Base-by-base conservation (phyloP, 2,329 filamentous ascomycete species). In the Cordyceps pruinosa region DNA sequence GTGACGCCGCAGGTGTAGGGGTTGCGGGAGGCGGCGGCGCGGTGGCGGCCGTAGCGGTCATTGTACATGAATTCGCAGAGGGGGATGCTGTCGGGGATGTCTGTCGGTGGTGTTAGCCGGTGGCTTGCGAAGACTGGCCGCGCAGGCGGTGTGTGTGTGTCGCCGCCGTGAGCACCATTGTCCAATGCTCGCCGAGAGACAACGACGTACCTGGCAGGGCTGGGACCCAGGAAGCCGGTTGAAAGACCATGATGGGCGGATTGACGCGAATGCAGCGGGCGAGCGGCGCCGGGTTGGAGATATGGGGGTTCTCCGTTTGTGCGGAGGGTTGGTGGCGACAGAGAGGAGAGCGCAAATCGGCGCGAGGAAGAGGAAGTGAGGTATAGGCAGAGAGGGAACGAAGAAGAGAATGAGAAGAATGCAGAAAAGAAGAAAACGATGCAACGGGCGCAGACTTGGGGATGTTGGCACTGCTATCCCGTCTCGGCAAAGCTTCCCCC, bases 1-100 rank as follows among this genome's bases (percentile, higher is more conserved):
- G 84, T 84, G 32, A 93, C 63, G 19, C 88, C 90, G 66, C 89
- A 93, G 34, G 86, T 90, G 72, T 87, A 95, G 1, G 89, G 88
- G 56, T 86, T 80, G 46, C 76, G 76, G 21, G 89, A 86, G 60
- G 82, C 76, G 32, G 79, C 77, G 10, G 88, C 71, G 10, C 88
- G 78, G 52, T 75, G 71, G 47, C 89, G 83, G 35, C 88, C 89
- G 66, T 89, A 81, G 46, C 78, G 73, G 64, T 93, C 89, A 64
- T 85, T 81, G 60, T 85, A 81, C 75, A 95, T 85, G 71, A 95
- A 95, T 52, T 93, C 84, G 62, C 80, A 80, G 58, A 95, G 79
- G 5, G 89, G 79, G 63, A 95, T 79, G 30, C 83, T 83, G 69
- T 94, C 89, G 17, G 89, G 89, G 10, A 86, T 77, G 34, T 86